Base-by-base conservation (phyloP, 2,329 filamentous ascomycete species). In the Fusarium acutatum region DNA sequence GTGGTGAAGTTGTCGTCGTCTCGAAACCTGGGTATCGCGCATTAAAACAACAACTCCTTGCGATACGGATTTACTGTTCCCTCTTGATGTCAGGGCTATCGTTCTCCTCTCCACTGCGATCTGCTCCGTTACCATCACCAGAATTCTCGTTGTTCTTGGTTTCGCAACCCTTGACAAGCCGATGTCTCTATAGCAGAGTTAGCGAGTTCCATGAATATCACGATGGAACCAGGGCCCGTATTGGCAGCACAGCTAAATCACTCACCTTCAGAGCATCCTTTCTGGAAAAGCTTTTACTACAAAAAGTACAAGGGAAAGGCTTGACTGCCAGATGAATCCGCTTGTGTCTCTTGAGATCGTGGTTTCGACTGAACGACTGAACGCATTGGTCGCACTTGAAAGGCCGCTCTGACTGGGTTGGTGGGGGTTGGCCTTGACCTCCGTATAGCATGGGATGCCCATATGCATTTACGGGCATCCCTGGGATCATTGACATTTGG, bases 201-300 rank as follows among this genome's bases (percentile, higher is more conserved):
- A 79, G 78, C 38, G 60, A 15, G 38, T 38, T 34, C 22, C 20
- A n/a, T 7, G 15, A 17, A 37, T n/a, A 22, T 30, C n/a, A 17
- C 20, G 22, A n/a, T 35, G 15, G 14, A 47, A 30, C 26, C 14
- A 30, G 47, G 22, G 9, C 12, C 5, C 24, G 10, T 18, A 28
- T 24, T 18, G 22, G 34, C 32, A 22, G 22, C 37, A 50, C 43
- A 14, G 12, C 30, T 22, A 24, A 20, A 41, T 32, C 58, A 72
- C 90, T 78, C 85, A 98, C 96, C 93, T 98, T 98, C 35, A 99
- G 86, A 15, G 96, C 96, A 82, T 98, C 96, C 81, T 98, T 98
- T 67, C 96, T 89, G 7, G 95, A 98, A 79, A 99, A 99, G 80
- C 94, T 96, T 88, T 98, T 98, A 70, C 97, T 95, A 81, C 96